Base-by-base conservation (phyloP, 2,329 filamentous ascomycete genomes). In the Talaromyces pinophilus region DNA sequence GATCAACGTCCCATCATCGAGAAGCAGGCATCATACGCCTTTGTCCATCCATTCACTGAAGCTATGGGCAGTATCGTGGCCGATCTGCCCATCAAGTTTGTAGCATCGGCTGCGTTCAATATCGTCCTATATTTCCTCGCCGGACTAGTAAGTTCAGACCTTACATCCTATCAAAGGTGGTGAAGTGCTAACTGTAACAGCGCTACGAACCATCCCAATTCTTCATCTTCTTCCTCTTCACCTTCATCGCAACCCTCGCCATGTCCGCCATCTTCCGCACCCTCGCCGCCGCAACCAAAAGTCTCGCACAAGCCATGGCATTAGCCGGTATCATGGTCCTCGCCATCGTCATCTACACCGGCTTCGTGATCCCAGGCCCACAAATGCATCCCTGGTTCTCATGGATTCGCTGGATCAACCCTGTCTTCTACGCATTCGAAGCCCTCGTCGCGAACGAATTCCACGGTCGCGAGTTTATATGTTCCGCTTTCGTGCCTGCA, bases 1-100 rank as follows among this genome's bases (percentile, higher is more conserved):
- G 88, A 91, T 13, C 93, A 97, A 86, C 89, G 93, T 42, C 91
- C 92, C 2, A 96, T 97, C 71, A 92, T 97, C 67, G 93, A 97
- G 75, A 97, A 97, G 77, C 93, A 97, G 73, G 83, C 85, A 61
- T 88, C 91, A 64, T 97, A 97, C 75, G 92, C 93, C 8, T 85
- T 97, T 25, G 96, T 97, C 71, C 93, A 96, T 75, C 92, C 94
- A 0, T 93, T 91, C 7, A 89, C 92, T 17, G 93, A 97, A 82
- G 92, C 93, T 15, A 84, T 93, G 66, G 88, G 91, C 0, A 94
- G 92, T 3, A 94, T 97, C 86, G 80, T 97, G 25, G 90, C 88
- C 65, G 93, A 97, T 72, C 81, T 97, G 79, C 93, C 93, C 0
- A 92, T 93, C 78, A 97, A 95, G 77, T 80, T 97, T 22, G 60